Conservation (phyloP, 2,329 filamentous ascomycete species). For the Stylonectria norvegica region DNA sequence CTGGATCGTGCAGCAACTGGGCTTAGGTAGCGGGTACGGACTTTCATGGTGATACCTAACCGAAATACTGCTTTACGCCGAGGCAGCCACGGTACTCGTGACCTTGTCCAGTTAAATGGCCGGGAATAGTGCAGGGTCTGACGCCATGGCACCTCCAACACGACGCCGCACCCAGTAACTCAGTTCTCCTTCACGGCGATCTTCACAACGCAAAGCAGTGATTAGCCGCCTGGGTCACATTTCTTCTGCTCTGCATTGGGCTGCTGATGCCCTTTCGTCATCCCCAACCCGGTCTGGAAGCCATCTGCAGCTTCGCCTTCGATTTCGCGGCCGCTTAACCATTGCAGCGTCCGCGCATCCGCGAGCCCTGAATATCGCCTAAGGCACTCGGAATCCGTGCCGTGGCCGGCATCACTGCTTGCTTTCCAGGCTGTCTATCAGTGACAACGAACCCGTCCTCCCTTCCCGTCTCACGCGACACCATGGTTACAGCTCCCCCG, state of each 20-base stretch:
- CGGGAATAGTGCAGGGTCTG: slow-evolving; percentile 18
- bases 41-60: too few species aligned
- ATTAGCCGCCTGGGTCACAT: slow-evolving; percentile 23
- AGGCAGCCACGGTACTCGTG: slow-evolving; percentile 16
- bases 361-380: slow-evolving; percentile 25
- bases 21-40: background rate
- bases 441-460: slow-evolving; percentile 13
- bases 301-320: background rate
- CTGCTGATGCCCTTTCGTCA: slow-evolving; percentile 18
- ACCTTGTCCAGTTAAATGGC: slow-evolving; percentile 16
- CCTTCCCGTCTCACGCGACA: slow-evolving; percentile 12
- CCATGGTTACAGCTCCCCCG: slow-evolving; percentile 19
- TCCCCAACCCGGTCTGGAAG: slow-evolving; percentile 4
- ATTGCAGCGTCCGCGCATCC: slow-evolving; percentile 21
- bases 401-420: slow-evolving; percentile 3
- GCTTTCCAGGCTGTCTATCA: background rate
- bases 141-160: slow-evolving; percentile 26
- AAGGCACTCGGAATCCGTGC: too few species aligned
- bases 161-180: slow-evolving; percentile 9
- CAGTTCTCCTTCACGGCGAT: slow-evolving; percentile 17
- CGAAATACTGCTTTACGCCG: too few species aligned
- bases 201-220: slow-evolving; percentile 18
- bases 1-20: background rate
- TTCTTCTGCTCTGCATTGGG: slow-evolving; percentile 14
- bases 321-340: background rate